phyloP scores from a whole-genome alignment of 2,329 filamentous ascomycete genomes.

The Bipolaris oryzae region DNA sequence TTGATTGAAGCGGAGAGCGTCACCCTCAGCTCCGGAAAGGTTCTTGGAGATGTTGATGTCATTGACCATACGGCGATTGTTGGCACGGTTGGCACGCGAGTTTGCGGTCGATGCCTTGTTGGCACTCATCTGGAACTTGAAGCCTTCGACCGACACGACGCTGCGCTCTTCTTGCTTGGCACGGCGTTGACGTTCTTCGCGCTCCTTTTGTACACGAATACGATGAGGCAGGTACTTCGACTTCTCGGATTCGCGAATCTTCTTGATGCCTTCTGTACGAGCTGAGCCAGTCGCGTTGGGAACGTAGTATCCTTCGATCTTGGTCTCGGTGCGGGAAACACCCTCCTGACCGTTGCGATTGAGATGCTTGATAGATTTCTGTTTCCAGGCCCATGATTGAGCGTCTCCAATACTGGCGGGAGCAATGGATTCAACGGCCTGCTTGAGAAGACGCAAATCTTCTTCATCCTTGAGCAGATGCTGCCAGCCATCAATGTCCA shows the following conservation, averaged over 20 bases:
- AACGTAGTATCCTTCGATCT: slow-evolving; percentile 76
- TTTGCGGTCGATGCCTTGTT: slow-evolving; percentile 85
- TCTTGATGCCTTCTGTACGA: slow-evolving; percentile 90
- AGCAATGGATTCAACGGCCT: slow-evolving; percentile 56
- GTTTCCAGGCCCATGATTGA: slow-evolving; percentile 71
- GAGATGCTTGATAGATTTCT: slow-evolving; percentile 73
- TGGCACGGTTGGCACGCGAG: slow-evolving; percentile 91
- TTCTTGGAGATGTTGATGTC: slow-evolving; percentile 93
- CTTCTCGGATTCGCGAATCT: slow-evolving; percentile 96
- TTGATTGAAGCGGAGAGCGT: slow-evolving; percentile 96
- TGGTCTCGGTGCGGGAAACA: slow-evolving; percentile 58
- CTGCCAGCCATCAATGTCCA: slow-evolving; percentile 75
- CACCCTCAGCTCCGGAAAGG: slow-evolving; percentile 73
- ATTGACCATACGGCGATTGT: slow-evolving; percentile 91
- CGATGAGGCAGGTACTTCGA: slow-evolving; percentile 97
- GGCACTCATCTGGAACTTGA: slow-evolving; percentile 70
- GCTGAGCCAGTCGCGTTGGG: slow-evolving; percentile 84
- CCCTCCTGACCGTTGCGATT: slow-evolving; percentile 65
- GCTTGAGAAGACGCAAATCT: slow-evolving; percentile 63
- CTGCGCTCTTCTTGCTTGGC: slow-evolving; percentile 65
- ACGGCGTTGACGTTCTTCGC: slow-evolving; percentile 86
- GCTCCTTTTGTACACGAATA: slow-evolving; percentile 90
- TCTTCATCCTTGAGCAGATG: slow-evolving; percentile 72
- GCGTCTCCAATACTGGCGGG: slow-evolving; percentile 62
- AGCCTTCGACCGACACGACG: slow-evolving; percentile 43